Evolutionary conservation across 2,329 filamentous ascomycete genomes (phyloP), one percentile per base, ranked within the genome.

Genomic region (Colletotrichum lupini): DNA sequence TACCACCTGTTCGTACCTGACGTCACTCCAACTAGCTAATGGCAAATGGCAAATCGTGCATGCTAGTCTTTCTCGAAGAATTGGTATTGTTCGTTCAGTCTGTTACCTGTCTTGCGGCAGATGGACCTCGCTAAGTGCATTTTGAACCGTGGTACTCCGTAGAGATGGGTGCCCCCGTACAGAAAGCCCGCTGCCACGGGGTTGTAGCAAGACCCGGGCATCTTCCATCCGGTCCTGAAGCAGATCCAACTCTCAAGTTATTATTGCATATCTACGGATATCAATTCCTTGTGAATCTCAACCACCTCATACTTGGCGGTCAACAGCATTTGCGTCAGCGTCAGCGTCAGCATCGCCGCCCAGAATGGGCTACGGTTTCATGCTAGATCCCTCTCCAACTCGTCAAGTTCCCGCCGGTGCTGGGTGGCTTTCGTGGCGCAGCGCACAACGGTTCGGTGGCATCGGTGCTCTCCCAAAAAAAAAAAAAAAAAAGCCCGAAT

Each of bases 381-480:
- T 14, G 53, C 53, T 56, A 56, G 53, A 14, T 56, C 53, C 53
- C 26, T 28, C 22, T 56, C 9, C 22, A 55, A 55, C 12, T 19
- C 14, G 4, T 5, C 12, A 6, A 6, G 22, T 24, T 22, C 22
- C 26, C 24, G 14, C 22, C 53, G 7, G 14, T 19, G 46, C 62
- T 24, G 12, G 52, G n/a, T 64, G 59, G 67, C 52, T 64, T 65
- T 28, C 32, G 61, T 53, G 53, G 60, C 57, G 37, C 61, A 28
- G 57, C 37, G 35, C 26, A 65, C 12, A 69, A 66, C 67, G 52
- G 52, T 37, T 22, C 32, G 32, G 32, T 35, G 32, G 32, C 32
- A 35, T 58, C 22, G 32, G 46, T 53, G 53, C 24, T 26, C 28
- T 42, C 16, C 32, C 32, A 9, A 35, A 35, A 35, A 12, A 12